Evolutionary conservation across 1,139 yeast species (phyloP), one percentile per base, ranked within the genome.

Genomic region (Suhomyces terraborum): DNA sequence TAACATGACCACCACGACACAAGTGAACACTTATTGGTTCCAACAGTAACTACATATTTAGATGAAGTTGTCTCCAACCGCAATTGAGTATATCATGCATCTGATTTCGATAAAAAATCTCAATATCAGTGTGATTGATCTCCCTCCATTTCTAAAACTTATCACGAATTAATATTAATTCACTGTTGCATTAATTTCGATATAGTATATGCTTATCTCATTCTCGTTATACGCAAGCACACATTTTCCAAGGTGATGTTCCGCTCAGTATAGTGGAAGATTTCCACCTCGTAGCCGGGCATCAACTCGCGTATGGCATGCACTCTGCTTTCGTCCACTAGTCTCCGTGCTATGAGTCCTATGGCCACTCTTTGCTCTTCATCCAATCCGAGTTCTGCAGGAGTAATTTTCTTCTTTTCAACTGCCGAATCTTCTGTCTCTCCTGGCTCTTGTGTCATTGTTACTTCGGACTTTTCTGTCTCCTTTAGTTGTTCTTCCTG

Each of bases 221-320:
- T 13, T 17, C 23, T 14, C n/a, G n/a, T n/a, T 6, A 51, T 43
- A 22, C 48, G 34, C 27, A 87, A 60, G 46, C 89, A 83, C 12
- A 75, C 81, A 56, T 88, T 88, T 59, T 88, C 97, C 38, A 82
- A 61, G 4, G 95, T 85, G 1, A 80, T 68, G 1, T 71, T 75
- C 13, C 63, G 58, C 2, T 73, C 72, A 4, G 82, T 83, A 56
- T 88, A 88, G 49, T 72, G 71, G 43, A 83, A 75, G 47, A 88
- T 59, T 18, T 74, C 67, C 1, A 75, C 79, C 1, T 69, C 47
- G 49, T 62, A 74, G 1, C 35, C 70, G 25, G 54, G 52, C 21
- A 70, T 41, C 7, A 56, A 30, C 12, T 61, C 49, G 34, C 60
- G 55, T 40, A 85, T 59, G n/a, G 83, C 86, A 46, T 60, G 53